Evolutionary conservation across 768 basidiomycete genomes (phyloP), one percentile per base, ranked within the genome.

Genomic region (Kwoniella dendrophila): DNA sequence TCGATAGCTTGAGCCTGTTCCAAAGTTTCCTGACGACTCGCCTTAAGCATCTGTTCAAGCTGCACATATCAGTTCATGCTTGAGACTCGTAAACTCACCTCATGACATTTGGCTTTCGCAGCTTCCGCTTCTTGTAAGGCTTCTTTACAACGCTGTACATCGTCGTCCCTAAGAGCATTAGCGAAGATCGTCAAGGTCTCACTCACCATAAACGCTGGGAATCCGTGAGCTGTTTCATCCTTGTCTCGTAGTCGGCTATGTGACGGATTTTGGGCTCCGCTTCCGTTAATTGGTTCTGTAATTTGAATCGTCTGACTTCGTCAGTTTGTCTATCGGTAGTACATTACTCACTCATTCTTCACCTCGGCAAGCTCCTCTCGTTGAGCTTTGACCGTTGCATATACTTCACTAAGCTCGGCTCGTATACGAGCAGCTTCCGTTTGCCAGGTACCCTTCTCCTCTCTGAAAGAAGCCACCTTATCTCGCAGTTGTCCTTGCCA

Each of bases 401-500:
- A 51, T 16, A 58, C 56, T 54, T 67, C 89, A 68, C 87, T 86
- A 65, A 91, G 84, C 29, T 86, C 86, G 7, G 84, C 84, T 14
- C 88, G 85, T 59, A 94, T 82, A 10, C 81, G 79, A 5, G 86
- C 85, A 16, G 87, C 86, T 70, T 92, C 90, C 0, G 80, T 80
- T 40, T 85, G 82, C 89, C 90, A 92, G 3, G 82, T 80, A 73
- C 86, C 87, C 78, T 90, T 90, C 74, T 93, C 88, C 52, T 90
- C 89, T 49, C 90, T 83, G 50, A 90, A 82, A 50, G 86, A 86
- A 56, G 83, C 85, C 58, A 92, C 80, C 74, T 88, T 89, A 60
- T 87, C 86, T 71, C 89, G 87, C n/a, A 93, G 78, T 62, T 90
- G 86, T 3, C 81, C 83, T 67, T 90, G 90, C 88, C 90, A 94